phyloP scores from a whole-genome alignment of 2,329 filamentous ascomycete genomes.

The Fusarium sp. region DNA sequence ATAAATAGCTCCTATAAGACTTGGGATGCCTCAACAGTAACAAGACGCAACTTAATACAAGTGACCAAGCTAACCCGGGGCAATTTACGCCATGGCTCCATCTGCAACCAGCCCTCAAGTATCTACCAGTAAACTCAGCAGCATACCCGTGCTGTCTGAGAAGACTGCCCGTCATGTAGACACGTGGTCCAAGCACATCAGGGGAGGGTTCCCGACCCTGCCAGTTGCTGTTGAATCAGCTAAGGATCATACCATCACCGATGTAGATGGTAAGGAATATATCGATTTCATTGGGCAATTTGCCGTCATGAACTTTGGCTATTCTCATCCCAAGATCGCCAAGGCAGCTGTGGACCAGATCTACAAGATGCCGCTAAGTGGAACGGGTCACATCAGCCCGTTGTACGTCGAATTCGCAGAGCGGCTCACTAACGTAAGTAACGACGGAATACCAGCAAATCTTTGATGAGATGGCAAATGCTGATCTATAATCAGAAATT shows the following conservation, averaged over 20 bases:
- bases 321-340: background rate
- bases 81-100: background rate
- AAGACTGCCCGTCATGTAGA: background rate
- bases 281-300: background rate
- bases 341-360: background rate
- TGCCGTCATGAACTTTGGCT: background rate
- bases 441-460: fast-evolving
- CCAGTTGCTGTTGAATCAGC: background rate
- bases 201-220: background rate
- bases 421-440: background rate
- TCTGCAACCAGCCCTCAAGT: background rate
- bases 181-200: background rate
- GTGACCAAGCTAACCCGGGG: fast-evolving
- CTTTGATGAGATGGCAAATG: too few relatives aligned
- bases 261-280: background rate
- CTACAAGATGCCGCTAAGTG: background rate
- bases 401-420: background rate
- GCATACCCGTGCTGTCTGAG: background rate
- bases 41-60: background rate
- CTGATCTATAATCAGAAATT: background rate
- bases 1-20: background rate
- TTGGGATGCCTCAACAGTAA: background rate
- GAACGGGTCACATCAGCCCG: background rate
- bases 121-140: background rate
- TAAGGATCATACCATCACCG: background rate